These are phyloP conservation scores for Metroxylon sagu DNA, from an alignment of 176 grass and related monocot genomes.

Conservation along the genomic window DNA sequence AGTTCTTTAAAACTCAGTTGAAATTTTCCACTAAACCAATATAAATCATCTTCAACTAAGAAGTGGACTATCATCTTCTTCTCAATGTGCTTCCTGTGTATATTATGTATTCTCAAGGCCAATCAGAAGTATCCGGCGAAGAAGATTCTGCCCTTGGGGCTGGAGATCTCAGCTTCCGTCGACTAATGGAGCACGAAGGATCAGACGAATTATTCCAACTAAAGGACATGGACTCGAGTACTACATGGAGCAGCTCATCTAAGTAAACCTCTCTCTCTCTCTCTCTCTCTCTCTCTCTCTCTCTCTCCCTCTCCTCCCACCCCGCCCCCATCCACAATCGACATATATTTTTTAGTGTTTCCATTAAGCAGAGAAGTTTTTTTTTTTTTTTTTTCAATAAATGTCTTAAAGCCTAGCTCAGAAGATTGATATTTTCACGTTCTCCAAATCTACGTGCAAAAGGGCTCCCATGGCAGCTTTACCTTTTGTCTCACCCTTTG, in stretches of 20 bases:
- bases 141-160: slow-evolving; percentile 2
- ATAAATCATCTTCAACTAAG: not conserved
- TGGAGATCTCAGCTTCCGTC: not conserved
- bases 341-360: too few species aligned
- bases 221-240: not conserved
- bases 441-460: slow-evolving; percentile 3
- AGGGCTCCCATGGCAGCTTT: slow-evolving; percentile 8
- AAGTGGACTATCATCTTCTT: too few species aligned
- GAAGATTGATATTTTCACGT: not conserved
- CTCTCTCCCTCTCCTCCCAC: too few species aligned
- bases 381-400: too few species aligned
- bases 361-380: too few species aligned
- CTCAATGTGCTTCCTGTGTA: too few species aligned
- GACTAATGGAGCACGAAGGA: not conserved
- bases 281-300: slow-evolving; percentile 4
- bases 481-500: not conserved
- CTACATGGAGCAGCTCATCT: slow-evolving; percentile 5
- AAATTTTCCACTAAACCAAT: not conserved
- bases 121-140: slow-evolving; percentile 14
- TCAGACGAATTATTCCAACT: not conserved
- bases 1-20: not conserved
- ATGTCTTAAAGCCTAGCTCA: not conserved
- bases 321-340: too few species aligned
- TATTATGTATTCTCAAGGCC: not conserved
- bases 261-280: not conserved